phyloP scores from a whole-genome alignment of 345 rosid species.

The Salix udensis region DNA sequence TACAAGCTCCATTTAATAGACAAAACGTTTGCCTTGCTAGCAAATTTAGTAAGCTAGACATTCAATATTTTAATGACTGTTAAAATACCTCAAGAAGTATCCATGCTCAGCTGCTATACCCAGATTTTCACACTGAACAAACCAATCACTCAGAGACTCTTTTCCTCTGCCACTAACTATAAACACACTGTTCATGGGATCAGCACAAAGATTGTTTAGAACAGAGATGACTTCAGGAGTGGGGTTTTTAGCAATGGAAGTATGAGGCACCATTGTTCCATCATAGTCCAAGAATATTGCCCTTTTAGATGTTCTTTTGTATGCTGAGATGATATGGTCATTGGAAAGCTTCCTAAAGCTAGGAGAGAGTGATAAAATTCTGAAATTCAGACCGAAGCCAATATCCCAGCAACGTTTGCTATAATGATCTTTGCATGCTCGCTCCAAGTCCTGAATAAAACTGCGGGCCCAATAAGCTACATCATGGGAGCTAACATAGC shows the following conservation, averaged over 20 bases:
- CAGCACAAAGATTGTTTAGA: constrained; percentile 34
- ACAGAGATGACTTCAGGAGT: constrained; percentile 26
- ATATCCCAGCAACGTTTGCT: constrained; percentile 39
- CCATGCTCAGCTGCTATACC: constrained; percentile 53
- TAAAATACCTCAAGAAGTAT: constrained; percentile 26
- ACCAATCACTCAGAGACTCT: constrained; percentile 35
- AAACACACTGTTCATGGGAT: constrained; percentile 37
- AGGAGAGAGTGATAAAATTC: constrained; percentile 38
- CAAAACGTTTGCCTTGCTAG: neutral
- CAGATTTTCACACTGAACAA: constrained; percentile 29
- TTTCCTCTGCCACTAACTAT: constrained; percentile 45
- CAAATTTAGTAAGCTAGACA: neutral
- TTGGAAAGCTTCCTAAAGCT: constrained; percentile 38
- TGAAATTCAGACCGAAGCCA: constrained; percentile 40
- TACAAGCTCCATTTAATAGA: neutral
- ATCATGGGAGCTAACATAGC: constrained; percentile 38
- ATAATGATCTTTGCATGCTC: constrained; percentile 37
- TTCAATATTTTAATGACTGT: neutral
- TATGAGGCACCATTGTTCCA: constrained; percentile 41
- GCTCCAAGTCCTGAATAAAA: constrained; percentile 39
- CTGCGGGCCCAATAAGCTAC: constrained; percentile 41
- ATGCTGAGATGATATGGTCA: constrained; percentile 32
- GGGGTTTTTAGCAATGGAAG: constrained; percentile 29
- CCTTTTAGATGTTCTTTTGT: constrained; percentile 31
- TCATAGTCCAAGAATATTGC: constrained; percentile 49